Evolutionary conservation across 2,329 filamentous ascomycete genomes (phyloP).

Genomic region (Fusarium austroafricanum): DNA sequence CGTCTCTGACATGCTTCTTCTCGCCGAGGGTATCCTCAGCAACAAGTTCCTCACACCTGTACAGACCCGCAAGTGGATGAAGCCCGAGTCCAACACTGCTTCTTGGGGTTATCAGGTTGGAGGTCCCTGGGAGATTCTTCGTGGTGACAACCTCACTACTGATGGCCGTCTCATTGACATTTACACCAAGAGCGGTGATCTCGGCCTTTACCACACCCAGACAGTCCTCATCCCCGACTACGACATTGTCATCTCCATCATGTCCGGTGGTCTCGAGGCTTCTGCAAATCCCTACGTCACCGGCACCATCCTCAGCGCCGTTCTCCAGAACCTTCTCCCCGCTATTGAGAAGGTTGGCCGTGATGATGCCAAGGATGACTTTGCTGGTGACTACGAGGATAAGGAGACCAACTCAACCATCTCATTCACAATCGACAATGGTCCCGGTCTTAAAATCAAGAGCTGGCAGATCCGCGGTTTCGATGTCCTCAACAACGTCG

Average conservation of each 20-base stretch:
- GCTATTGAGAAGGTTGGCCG: constrained; percentile 58
- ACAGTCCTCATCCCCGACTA: constrained; percentile 60
- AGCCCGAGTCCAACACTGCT: constrained; percentile 55
- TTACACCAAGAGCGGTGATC: constrained; percentile 60
- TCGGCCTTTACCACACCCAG: constrained; percentile 55
- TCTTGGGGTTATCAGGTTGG: constrained; percentile 55
- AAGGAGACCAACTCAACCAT: constrained; percentile 54
- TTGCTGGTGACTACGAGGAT: constrained; percentile 55
- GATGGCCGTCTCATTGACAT: constrained; percentile 58
- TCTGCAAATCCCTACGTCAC: constrained; percentile 29
- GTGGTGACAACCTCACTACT: constrained; percentile 50
- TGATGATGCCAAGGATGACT: constrained; percentile 47
- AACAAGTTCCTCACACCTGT: constrained; percentile 55
- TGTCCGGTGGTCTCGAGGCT: constrained; percentile 52
- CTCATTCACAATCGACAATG: constrained; percentile 52
- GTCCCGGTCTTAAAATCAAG: constrained; percentile 54
- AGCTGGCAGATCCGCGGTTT: constrained; percentile 56
- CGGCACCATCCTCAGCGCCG: constrained; percentile 41
- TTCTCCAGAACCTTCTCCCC: constrained; percentile 53
- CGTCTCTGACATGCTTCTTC: constrained; percentile 55
- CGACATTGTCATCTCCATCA: constrained; percentile 55
- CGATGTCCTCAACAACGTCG: constrained; percentile 54
- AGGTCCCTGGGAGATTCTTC: constrained; percentile 61
- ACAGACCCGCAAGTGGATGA: constrained; percentile 59
- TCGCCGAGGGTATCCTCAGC: constrained; percentile 57